Percentiles rank a stretch among this genome's conserved stretches.
phyloP scores from a whole-genome alignment of 192 early-diverging fungal genomes.

The Dissophora globulifera region DNA sequence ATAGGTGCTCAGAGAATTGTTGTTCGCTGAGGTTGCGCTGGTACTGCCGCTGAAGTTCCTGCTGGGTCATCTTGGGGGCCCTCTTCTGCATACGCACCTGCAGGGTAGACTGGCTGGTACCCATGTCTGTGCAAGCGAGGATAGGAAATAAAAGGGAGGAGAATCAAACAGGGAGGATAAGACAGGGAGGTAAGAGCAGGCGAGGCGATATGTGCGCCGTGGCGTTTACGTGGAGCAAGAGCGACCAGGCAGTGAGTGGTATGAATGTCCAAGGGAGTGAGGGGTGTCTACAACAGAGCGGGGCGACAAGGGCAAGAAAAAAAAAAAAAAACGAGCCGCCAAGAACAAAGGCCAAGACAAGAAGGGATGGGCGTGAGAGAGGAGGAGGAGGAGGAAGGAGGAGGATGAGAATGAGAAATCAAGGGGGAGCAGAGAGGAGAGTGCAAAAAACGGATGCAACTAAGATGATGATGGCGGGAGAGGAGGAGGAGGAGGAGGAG shows the following conservation, averaged over 20 bases:
- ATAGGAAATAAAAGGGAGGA: background rate
- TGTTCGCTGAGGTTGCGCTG: conserved; percentile 49
- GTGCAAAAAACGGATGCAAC: too few relatives aligned
- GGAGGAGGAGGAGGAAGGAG: background rate
- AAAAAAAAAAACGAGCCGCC: background rate
- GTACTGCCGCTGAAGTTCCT: conserved; percentile 46
- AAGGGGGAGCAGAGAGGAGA: background rate
- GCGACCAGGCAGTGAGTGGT: background rate
- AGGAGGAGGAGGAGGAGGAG: background rate
- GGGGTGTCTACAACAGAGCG: too few relatives aligned
- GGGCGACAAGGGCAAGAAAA: conserved; percentile 11
- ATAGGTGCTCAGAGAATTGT: conserved; percentile 39
- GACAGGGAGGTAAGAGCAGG: background rate
- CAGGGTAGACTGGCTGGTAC: conserved; percentile 35
- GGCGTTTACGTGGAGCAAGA: background rate
- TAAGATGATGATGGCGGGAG: too few relatives aligned
- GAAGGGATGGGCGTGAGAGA: background rate
- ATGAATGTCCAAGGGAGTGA: background rate
- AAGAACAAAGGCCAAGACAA: conserved; percentile 1
- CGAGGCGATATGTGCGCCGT: background rate
- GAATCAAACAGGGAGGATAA: background rate
- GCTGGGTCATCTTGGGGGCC: conserved; percentile 41
- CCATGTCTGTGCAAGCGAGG: conserved; percentile 15
- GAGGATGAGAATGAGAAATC: conserved; percentile 3
- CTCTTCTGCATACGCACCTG: conserved; percentile 41